A percentile compares a stretch with the other conserved stretches of the same genome.
These are phyloP conservation scores for Fusarium luffae DNA, from an alignment of 2,329 filamentous ascomycete species.

Conservation along the genomic window DNA sequence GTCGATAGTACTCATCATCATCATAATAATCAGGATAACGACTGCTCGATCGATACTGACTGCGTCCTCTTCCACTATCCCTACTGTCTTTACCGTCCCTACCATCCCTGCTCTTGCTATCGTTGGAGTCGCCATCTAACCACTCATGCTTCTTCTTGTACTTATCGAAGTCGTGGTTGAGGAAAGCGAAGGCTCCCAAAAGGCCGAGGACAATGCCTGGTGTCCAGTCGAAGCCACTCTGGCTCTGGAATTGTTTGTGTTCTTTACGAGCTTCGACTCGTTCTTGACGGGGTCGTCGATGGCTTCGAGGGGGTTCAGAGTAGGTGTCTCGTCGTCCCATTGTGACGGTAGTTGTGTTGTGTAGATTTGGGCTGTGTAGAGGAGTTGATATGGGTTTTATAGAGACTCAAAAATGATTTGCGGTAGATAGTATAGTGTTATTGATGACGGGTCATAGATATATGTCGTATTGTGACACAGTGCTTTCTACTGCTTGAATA, in stretches of 20 bases:
- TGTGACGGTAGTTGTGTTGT: not conserved
- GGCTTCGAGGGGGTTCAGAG: slow-evolving; percentile 28
- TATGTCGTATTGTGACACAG: not conserved
- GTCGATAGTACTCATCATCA: slow-evolving; percentile 20
- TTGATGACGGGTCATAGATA: too few species aligned
- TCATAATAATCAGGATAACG: slow-evolving; percentile 12
- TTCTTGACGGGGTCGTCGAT: slow-evolving; percentile 7
- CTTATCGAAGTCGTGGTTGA: slow-evolving; percentile 53
- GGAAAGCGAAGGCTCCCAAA: slow-evolving; percentile 50
- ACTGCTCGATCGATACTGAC: slow-evolving; percentile 24
- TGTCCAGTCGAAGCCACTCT: slow-evolving; percentile 55
- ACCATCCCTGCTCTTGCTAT: slow-evolving; percentile 15
- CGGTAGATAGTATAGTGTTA: not conserved
- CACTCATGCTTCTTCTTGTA: slow-evolving; percentile 22
- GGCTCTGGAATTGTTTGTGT: slow-evolving; percentile 46
- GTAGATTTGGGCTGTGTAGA: not conserved
- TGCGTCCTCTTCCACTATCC: slow-evolving; percentile 32
- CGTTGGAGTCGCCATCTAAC: slow-evolving; percentile 4
- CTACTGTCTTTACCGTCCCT: slow-evolving; percentile 7
- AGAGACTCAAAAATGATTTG: not conserved
- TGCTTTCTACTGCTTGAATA: not conserved
- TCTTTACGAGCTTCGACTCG: slow-evolving; percentile 5
- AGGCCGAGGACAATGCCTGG: slow-evolving; percentile 54
- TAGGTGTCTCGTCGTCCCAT: slow-evolving; percentile 36
- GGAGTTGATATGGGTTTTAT: not conserved